phyloP scores from a whole-genome alignment of 768 basidiomycete species.

The Trametes coccinea region DNA sequence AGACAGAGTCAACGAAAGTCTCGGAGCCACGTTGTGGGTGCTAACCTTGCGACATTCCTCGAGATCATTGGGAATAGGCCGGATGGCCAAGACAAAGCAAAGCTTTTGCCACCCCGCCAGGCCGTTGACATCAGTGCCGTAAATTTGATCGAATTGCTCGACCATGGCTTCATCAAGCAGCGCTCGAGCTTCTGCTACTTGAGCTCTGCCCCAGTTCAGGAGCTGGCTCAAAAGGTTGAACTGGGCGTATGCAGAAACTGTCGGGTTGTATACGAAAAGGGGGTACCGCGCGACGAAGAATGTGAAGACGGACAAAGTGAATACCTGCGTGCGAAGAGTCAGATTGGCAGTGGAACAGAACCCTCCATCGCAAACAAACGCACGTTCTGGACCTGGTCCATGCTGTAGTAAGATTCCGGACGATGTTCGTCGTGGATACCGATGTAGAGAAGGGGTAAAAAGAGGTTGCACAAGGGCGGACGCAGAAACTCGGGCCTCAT shows the following conservation, averaged over 20 bases:
- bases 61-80: conserved; percentile 11
- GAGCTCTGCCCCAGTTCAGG: not conserved
- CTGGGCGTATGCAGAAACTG: not conserved
- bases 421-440: no score
- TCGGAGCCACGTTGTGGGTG: not conserved
- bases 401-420: no score
- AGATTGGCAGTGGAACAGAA: no score
- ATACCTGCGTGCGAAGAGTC: not conserved
- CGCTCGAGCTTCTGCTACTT: not conserved
- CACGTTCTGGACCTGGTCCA: no score
- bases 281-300: not conserved
- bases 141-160: conserved; percentile 22
- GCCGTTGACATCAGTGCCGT: conserved; percentile 21
- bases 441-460: no score
- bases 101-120: conserved; percentile 13
- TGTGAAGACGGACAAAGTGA: not conserved
- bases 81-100: conserved; percentile 17
- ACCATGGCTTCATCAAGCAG: conserved; percentile 11
- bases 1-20: not conserved
- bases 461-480: no score
- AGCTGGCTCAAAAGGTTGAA: not conserved
- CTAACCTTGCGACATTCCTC: conserved; percentile 11
- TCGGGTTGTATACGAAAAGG: not conserved
- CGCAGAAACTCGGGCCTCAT: no score
- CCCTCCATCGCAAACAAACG: no score